Evolutionary conservation across 75 land plant species (phyloP), one percentile per base, ranked within the genome.

Genomic region (Cupressus sempervirens): DNA sequence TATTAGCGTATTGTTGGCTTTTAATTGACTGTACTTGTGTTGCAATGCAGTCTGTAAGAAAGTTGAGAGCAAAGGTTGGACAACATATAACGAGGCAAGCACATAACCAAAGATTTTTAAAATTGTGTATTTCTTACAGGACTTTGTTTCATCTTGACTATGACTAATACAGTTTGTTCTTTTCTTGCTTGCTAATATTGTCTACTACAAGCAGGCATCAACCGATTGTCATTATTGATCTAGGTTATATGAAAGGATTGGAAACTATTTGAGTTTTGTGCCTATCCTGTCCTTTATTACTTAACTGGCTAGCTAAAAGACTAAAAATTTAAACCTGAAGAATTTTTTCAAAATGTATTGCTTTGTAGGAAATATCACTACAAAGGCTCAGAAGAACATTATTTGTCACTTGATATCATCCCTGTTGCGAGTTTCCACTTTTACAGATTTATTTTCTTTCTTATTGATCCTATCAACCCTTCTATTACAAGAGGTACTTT

Each of bases 1-100:
- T n/a, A n/a, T n/a, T n/a, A n/a, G n/a, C n/a, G n/a, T 43, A 32
- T 46, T 79, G 48, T 79, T 79, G 81, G 81, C 7, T n/a, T 79
- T 79, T 43, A 34, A 8, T 14, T 84, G 26, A 43, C 34, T 84
- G 23, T 10, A 11, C 18, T 84, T 26, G 26, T 15, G 7, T 70
- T 84, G 70, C 35, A 70, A 70, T 86, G 35, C 88, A 95, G 97
- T 95, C 16, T 94, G 96, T 72, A 93, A 95, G 88, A 95, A 95
- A 86, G 97, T 95, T 80, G 96, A 95, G 88, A 92, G 94, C 89
- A 95, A 94, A 84, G 96, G 96, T 35, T 89, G 93, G 84, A 95
- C 97, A 26, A 95, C 97, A 14, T 95, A 95, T 48, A 95, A 95
- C 84, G 97, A 95, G 94, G 97, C 93, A 15, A 87, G 88, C 32